phyloP scores from a whole-genome alignment of 805 yeast species.

The Nakazawaea populi region DNA sequence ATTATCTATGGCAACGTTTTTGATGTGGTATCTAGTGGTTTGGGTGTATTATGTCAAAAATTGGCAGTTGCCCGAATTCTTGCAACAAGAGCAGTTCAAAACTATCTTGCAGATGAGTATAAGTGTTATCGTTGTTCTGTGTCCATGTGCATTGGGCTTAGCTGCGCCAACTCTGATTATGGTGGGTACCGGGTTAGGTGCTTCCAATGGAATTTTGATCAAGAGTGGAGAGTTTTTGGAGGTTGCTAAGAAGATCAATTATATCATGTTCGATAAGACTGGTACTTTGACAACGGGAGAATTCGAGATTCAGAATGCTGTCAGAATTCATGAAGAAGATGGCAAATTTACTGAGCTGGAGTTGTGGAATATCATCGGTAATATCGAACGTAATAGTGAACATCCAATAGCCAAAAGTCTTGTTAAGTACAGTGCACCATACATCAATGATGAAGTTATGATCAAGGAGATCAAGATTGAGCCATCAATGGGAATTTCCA shows the following conservation, averaged over 20 bases:
- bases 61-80: slow-evolving; percentile 19
- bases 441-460: slow-evolving; percentile 11
- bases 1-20: slow-evolving; percentile 63
- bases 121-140: slow-evolving; percentile 93
- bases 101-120: slow-evolving; percentile 64
- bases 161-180: slow-evolving; percentile 98
- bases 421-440: not conserved
- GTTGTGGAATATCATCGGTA: slow-evolving; percentile 50
- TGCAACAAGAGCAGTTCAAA: slow-evolving; percentile 17
- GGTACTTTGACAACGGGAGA: slow-evolving; percentile 90
- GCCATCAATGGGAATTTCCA: slow-evolving; percentile 42
- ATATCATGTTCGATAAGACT: slow-evolving; percentile 86
- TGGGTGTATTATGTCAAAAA: slow-evolving; percentile 17
- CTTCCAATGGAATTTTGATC: slow-evolving; percentile 79
- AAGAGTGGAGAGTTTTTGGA: slow-evolving; percentile 93
- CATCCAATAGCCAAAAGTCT: slow-evolving; percentile 87
- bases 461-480: slow-evolving; percentile 30
- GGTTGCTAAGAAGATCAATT: slow-evolving; percentile 53
- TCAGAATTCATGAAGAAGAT: not conserved
- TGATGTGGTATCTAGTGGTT: slow-evolving; percentile 46
- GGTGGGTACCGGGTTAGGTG: slow-evolving; percentile 98
- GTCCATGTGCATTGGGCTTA: slow-evolving; percentile 96
- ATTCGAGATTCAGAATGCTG: slow-evolving; percentile 40
- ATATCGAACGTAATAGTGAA: slow-evolving; percentile 66
- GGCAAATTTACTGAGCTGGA: slow-evolving; percentile 3